These are phyloP conservation scores for Polytrichum commune DNA, from an alignment of 225 moss, liverwort and hornwort species.

Conservation along the genomic window DNA sequence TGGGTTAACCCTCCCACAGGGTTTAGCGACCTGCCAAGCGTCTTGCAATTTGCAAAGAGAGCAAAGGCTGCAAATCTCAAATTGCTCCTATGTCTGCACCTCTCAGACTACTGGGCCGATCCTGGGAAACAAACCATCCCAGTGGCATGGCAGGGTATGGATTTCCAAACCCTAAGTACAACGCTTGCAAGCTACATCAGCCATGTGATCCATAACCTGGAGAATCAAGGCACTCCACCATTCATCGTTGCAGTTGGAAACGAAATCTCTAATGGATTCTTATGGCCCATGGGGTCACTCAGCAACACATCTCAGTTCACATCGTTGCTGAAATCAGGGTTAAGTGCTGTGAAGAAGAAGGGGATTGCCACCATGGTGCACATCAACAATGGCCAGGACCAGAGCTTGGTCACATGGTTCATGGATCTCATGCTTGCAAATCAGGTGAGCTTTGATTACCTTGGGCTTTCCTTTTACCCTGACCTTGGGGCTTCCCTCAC, in stretches of 20 bases:
- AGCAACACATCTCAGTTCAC: conserved; percentile 35
- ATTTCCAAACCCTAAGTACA: conserved; percentile 22
- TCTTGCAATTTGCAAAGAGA: conserved; percentile 44
- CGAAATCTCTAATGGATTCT: conserved; percentile 48
- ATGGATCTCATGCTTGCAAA: conserved; percentile 44
- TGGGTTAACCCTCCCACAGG: conserved; percentile 57
- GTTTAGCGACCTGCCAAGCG: conserved; percentile 51
- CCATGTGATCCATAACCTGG: conserved; percentile 24
- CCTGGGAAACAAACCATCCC: conserved; percentile 50
- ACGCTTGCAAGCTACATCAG: conserved; percentile 38
- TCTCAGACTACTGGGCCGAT: conserved; percentile 67
- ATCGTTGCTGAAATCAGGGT: conserved; percentile 39
- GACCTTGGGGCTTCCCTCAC: conserved; percentile 25
- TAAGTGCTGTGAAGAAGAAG: conserved; percentile 27
- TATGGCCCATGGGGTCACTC: conserved; percentile 49
- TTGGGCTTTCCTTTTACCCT: conserved; percentile 57
- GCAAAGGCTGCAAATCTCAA: conserved; percentile 41
- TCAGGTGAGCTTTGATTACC: conserved; percentile 41
- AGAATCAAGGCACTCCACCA: conserved; percentile 42
- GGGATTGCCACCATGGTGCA: conserved; percentile 59
- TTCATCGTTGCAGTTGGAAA: conserved; percentile 59
- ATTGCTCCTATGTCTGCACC: conserved; percentile 49
- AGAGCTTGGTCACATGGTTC: conserved; percentile 53
- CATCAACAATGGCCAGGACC: conserved; percentile 59
- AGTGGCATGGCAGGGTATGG: conserved; percentile 44